These are phyloP conservation scores for Phytopythium cucurbitacearum DNA, from an alignment of 352 stramenopile species.

Conservation along the genomic window DNA sequence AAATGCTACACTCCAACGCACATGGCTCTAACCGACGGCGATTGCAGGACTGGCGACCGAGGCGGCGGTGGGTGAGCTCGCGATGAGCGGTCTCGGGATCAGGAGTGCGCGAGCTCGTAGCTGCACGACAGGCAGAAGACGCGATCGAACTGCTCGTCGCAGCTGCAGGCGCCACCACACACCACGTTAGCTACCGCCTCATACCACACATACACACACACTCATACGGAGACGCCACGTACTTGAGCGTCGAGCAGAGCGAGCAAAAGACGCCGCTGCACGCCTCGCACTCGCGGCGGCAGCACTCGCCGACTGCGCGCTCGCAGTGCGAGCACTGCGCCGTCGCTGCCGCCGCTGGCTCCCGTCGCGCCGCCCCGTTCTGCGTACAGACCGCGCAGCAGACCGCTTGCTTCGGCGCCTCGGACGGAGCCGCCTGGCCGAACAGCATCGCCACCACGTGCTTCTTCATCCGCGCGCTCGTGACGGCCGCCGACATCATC, in stretches of 20 bases:
- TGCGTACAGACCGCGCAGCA: constrained; percentile 39
- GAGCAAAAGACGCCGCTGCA: constrained; percentile 62
- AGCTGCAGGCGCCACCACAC: constrained; percentile 16
- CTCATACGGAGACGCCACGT: constrained; percentile 7
- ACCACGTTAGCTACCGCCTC: not conserved
- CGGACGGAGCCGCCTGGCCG: constrained; percentile 3
- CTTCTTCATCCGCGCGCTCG: constrained; percentile 67
- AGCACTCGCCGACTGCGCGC: constrained; percentile 51
- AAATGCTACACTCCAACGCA: constrained; percentile 1
- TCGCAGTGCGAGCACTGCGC: constrained; percentile 65
- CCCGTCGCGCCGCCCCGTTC: constrained; percentile 12
- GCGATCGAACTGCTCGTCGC: constrained; percentile 74
- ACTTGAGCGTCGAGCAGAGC: constrained; percentile 84
- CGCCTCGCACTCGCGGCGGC: constrained; percentile 45
- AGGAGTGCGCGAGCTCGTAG: constrained; percentile 24
- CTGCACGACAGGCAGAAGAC: constrained; percentile 78
- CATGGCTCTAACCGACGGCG: not conserved
- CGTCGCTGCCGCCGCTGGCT: constrained; percentile 11
- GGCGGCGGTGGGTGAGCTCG: not conserved
- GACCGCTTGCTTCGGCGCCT: not conserved
- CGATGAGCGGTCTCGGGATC: constrained; percentile 1
- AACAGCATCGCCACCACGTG: constrained; percentile 47
- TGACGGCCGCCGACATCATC: constrained; percentile 72
- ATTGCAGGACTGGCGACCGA: too few relatives aligned
- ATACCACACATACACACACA: not conserved